Conservation (phyloP, 768 basidiomycete species). For the Boletus sp. region DNA sequence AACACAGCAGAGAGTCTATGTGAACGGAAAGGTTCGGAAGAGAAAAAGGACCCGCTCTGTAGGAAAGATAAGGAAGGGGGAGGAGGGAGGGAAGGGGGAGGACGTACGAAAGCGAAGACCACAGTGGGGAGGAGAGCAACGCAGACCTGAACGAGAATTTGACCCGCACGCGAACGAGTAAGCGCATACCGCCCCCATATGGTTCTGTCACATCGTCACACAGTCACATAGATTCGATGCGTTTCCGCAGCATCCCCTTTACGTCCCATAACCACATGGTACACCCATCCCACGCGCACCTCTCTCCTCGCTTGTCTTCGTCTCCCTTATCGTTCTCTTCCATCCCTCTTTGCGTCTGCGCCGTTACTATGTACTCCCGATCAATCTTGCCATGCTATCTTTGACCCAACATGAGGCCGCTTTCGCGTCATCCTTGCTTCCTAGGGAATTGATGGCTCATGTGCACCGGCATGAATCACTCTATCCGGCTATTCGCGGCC, state of each 20-base stretch:
- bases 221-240: slow-evolving; percentile 2
- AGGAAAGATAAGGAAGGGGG: background rate
- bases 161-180: slow-evolving; percentile 4
- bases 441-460: background rate
- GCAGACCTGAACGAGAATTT: slow-evolving; percentile 18
- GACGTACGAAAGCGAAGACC: slow-evolving; percentile 24
- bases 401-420: background rate
- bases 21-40: too few relatives aligned
- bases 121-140: slow-evolving; percentile 27
- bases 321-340: too few relatives aligned
- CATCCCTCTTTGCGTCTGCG: too few relatives aligned
- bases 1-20: slow-evolving; percentile 8
- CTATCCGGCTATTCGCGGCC: too few relatives aligned
- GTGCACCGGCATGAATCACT: too few relatives aligned
- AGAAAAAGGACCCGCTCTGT: too few relatives aligned
- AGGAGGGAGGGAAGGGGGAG: slow-evolving; percentile 1
- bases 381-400: background rate
- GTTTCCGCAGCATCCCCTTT: slow-evolving; percentile 14
- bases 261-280: slow-evolving; percentile 10
- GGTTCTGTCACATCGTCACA: slow-evolving; percentile 1
- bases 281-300: background rate
- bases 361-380: too few relatives aligned
- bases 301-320: background rate
- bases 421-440: too few relatives aligned
- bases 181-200: slow-evolving; percentile 4